Conservation (phyloP, 129 eudicot genomes). For the Gnaphalium uliginosum region DNA sequence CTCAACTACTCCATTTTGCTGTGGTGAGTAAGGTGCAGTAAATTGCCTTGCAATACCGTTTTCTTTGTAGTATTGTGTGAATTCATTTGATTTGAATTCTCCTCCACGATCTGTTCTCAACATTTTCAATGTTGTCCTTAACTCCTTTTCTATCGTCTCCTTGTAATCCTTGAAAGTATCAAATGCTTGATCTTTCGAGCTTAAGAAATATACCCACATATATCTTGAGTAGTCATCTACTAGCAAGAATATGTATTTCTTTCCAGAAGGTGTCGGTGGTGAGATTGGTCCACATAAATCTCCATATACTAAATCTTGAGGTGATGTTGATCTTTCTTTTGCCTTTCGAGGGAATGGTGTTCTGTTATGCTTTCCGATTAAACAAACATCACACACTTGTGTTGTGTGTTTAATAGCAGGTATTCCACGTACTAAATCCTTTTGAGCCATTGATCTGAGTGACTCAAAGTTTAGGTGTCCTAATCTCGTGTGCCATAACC, state of each 20-base stretch:
- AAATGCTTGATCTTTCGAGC: neutral
- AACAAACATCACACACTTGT: neutral
- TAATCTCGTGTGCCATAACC: no score
- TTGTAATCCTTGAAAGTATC: neutral
- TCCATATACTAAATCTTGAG: neutral
- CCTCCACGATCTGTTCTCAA: neutral
- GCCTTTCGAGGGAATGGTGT: neutral
- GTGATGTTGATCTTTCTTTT: neutral
- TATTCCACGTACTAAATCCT: neutral
- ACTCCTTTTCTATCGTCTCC: neutral
- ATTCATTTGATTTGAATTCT: neutral
- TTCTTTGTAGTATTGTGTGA: neutral
- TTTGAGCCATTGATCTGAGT: no score
- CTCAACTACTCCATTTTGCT: neutral
- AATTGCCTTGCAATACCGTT: neutral
- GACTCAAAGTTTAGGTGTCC: no score
- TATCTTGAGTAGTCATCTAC: conserved; percentile 3
- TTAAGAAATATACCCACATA: neutral
- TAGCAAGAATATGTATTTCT: neutral
- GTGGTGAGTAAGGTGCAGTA: neutral
- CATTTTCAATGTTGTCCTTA: neutral
- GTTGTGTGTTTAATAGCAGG: neutral
- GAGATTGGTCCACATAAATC: conserved; percentile 3
- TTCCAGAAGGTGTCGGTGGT: neutral
- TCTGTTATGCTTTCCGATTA: neutral